These are phyloP conservation scores for Kodamaea sagamina DNA, from an alignment of 805 yeast species.

Conservation along the genomic window DNA sequence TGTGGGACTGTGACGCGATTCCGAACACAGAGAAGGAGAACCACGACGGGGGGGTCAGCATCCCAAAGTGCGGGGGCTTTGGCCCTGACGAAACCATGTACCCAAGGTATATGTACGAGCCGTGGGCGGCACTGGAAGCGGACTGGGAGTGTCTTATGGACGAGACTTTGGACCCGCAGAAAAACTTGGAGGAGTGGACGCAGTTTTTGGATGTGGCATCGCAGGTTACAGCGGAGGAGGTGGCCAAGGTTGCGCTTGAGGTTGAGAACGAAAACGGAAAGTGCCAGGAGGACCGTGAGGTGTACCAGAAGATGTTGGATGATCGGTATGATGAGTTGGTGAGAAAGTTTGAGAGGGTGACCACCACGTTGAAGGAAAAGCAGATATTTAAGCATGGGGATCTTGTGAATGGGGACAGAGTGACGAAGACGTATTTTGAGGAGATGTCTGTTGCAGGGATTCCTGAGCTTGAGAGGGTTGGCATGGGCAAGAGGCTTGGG, in stretches of 20 bases:
- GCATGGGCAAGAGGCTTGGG: constrained; percentile 32
- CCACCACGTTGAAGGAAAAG: constrained; percentile 19
- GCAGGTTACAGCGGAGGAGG: constrained; percentile 6
- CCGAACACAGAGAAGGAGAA: constrained; percentile 10
- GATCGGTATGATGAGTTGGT: constrained; percentile 16
- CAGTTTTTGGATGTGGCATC: constrained; percentile 14
- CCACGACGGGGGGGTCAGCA: constrained; percentile 28
- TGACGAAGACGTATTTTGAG: constrained; percentile 1
- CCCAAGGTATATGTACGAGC: constrained; percentile 30
- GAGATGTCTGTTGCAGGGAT: constrained; percentile 18
- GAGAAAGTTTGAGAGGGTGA: constrained; percentile 15
- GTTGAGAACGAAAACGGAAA: background rate
- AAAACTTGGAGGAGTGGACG: constrained; percentile 13
- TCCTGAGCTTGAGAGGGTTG: constrained; percentile 27
- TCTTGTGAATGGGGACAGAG: constrained; percentile 21
- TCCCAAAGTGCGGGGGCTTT: constrained; percentile 30
- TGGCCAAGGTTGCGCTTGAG: constrained; percentile 3
- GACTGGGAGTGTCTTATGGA: constrained; percentile 36
- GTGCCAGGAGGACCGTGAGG: constrained; percentile 9
- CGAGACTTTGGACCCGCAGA: background rate
- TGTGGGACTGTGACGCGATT: constrained; percentile 29
- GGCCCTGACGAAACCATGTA: constrained; percentile 30
- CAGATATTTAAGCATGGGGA: constrained; percentile 38
- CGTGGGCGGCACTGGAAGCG: constrained; percentile 33
- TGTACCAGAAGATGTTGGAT: constrained; percentile 17